Evolutionary conservation across 2,329 filamentous ascomycete species (phyloP).

Genomic region (Fusarium sp.): DNA sequence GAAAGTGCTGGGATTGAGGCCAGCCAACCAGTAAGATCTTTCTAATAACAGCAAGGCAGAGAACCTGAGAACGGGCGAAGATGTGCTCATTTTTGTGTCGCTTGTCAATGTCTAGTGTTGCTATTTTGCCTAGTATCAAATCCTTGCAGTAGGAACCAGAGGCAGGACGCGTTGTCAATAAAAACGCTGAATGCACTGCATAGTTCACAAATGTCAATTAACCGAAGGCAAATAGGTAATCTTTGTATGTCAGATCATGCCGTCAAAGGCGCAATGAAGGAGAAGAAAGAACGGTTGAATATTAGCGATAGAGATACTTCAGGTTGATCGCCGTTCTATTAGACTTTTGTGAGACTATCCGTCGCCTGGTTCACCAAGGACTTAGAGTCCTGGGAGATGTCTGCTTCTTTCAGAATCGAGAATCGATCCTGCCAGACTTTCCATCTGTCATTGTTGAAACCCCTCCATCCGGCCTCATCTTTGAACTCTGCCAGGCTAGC

Average conservation of each 20-base stretch:
- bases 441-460: conserved; percentile 30
- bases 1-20: neutral
- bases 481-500: conserved; percentile 5
- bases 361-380: neutral
- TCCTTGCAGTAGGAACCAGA: too few relatives aligned
- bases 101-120: neutral
- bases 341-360: neutral
- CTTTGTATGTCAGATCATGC: neutral
- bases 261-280: neutral
- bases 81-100: neutral
- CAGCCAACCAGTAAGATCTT: neutral
- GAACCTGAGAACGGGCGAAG: neutral
- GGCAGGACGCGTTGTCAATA: neutral
- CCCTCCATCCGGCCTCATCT: conserved; percentile 27
- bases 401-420: neutral
- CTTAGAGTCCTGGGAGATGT: neutral
- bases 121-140: neutral
- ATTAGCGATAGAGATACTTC: neutral
- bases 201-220: too few relatives aligned
- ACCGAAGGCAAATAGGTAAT: too few relatives aligned
- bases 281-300: neutral
- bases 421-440: conserved; percentile 18
- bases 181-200: too few relatives aligned
- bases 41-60: neutral
- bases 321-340: neutral